Percentiles rank a stretch among this genome's conserved stretches.
Conservation (phyloP, 2,329 filamentous ascomycete species). For the Akanthomyces uredinophilus region DNA sequence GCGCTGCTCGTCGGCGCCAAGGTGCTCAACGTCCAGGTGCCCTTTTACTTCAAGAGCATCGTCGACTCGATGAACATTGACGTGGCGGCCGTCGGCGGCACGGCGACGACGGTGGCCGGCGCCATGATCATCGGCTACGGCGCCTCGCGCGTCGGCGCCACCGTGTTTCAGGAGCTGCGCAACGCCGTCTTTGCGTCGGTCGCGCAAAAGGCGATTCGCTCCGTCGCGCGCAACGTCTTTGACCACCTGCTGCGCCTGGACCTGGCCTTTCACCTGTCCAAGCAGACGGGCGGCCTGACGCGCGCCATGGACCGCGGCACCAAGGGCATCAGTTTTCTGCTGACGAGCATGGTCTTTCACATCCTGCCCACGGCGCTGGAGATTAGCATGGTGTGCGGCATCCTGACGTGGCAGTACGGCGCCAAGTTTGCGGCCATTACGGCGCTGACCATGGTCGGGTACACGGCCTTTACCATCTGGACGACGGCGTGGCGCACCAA, state of each 20-base stretch:
- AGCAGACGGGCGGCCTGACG: constrained; percentile 91
- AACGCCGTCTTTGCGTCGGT: constrained; percentile 97
- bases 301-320: constrained; percentile 94
- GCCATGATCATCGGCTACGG: constrained; percentile 94
- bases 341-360: constrained; percentile 98
- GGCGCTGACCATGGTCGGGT: constrained; percentile 82
- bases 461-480: constrained; percentile 93
- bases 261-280: constrained; percentile 86
- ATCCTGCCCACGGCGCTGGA: constrained; percentile 90
- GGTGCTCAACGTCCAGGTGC: constrained; percentile 93
- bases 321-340: constrained; percentile 94
- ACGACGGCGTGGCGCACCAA: constrained; percentile 97
- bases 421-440: constrained; percentile 89
- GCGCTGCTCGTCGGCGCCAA: constrained; percentile 83
- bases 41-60: constrained; percentile 98
- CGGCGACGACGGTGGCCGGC: constrained; percentile 81
- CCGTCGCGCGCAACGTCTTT: constrained; percentile 88
- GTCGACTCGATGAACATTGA: constrained; percentile 98
- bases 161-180: constrained; percentile 84
- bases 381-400: constrained; percentile 92
- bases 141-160: constrained; percentile 78
- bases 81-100: constrained; percentile 78
- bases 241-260: constrained; percentile 84
- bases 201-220: constrained; percentile 91
- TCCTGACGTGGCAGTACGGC: constrained; percentile 94